Evolutionary conservation across 169 alveolate genomes (phyloP).

Genomic region (Plasmodium malariae): DNA sequence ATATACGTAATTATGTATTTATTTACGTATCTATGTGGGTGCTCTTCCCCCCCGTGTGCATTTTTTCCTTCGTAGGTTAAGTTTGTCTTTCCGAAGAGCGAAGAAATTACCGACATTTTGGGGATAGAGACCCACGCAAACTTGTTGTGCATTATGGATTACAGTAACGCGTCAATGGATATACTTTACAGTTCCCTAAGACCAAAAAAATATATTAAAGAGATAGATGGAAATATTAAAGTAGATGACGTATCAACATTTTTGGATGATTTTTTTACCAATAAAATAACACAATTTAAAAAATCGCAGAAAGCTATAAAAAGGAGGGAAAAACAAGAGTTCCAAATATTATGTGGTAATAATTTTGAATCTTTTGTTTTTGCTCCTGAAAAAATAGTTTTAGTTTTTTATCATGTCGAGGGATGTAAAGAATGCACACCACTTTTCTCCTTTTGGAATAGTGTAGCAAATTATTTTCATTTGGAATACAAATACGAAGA

Average conservation of each 20-base stretch:
- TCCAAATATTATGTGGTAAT: constrained; percentile 51
- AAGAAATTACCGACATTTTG: constrained; percentile 30
- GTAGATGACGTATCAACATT: not conserved
- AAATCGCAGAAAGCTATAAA: constrained; percentile 40
- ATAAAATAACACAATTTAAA: constrained; percentile 20
- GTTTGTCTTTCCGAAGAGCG: constrained; percentile 66
- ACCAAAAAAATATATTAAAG: constrained; percentile 43
- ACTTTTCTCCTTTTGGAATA: constrained; percentile 46
- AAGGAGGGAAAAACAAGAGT: constrained; percentile 29
- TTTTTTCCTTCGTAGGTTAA: constrained; percentile 7
- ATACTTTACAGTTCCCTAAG: constrained; percentile 5
- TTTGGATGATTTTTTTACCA: constrained; percentile 20
- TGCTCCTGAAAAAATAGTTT: constrained; percentile 47
- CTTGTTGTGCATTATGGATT: constrained; percentile 31
- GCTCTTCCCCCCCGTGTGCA: not conserved
- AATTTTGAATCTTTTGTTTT: constrained; percentile 61
- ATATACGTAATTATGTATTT: not conserved
- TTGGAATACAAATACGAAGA: constrained; percentile 42
- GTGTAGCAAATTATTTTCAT: constrained; percentile 46
- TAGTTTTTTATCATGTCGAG: constrained; percentile 63
- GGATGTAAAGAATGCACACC: constrained; percentile 75
- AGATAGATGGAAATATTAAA: constrained; percentile 19
- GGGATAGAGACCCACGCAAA: not conserved
- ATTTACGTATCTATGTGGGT: not conserved
- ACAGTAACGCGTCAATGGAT: constrained; percentile 38